These are phyloP conservation scores for Daphne laureola DNA, from an alignment of 441 rosid species.

Conservation along the genomic window DNA sequence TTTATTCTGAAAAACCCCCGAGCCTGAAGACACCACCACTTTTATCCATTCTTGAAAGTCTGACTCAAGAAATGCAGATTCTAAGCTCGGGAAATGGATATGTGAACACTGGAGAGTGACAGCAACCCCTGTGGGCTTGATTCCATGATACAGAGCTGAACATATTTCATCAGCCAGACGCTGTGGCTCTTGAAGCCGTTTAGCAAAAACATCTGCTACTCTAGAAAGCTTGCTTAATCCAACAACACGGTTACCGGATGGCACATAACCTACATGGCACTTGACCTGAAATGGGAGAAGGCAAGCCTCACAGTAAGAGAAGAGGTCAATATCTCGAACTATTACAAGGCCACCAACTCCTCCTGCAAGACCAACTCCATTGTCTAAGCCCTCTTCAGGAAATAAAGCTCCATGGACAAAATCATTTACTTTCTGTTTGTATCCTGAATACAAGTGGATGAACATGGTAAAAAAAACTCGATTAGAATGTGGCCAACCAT, in stretches of 20 bases:
- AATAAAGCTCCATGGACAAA: conserved; percentile 83
- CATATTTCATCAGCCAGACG: conserved; percentile 74
- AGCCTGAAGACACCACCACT: conserved; percentile 48
- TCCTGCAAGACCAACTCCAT: conserved; percentile 71
- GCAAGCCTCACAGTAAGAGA: conserved; percentile 91
- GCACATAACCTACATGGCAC: conserved; percentile 87
- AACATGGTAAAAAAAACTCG: conserved; percentile 10
- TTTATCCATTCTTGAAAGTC: conserved; percentile 54
- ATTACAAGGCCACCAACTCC: conserved; percentile 92
- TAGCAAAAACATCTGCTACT: conserved; percentile 78
- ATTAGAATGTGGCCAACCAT: conserved; percentile 1
- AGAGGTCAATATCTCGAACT: conserved; percentile 80
- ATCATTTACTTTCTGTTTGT: conserved; percentile 60
- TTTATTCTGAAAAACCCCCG: conserved; percentile 67
- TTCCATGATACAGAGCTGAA: conserved; percentile 62
- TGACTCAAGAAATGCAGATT: conserved; percentile 33
- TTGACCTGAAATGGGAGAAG: conserved; percentile 84
- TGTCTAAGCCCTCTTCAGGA: conserved; percentile 80
- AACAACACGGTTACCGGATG: conserved; percentile 67
- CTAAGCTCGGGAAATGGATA: conserved; percentile 61
- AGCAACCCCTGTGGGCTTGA: conserved; percentile 87
- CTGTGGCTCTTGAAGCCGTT: conserved; percentile 84
- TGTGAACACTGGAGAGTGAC: conserved; percentile 77
- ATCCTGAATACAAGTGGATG: conserved; percentile 43
- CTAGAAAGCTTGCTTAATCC: conserved; percentile 95